phyloP scores from a whole-genome alignment of 1,284 basidiomycete species.

The Xerocomus nothofagi region DNA sequence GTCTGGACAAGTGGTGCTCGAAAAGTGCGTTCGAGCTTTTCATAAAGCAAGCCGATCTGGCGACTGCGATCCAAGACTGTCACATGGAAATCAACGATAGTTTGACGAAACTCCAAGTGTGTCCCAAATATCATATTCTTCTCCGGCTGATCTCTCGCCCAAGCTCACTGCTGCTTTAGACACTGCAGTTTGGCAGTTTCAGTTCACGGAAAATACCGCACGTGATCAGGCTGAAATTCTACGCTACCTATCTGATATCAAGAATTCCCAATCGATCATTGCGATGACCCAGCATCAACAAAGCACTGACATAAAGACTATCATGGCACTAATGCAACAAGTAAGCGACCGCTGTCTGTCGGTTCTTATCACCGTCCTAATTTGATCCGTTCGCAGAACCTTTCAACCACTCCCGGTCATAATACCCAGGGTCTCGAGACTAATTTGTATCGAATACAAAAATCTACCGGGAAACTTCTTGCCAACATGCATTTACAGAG shows the following conservation, averaged over 20 bases:
- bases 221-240: conserved; percentile 46
- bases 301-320: conserved; percentile 34
- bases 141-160: conserved; percentile 13
- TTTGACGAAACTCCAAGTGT: conserved; percentile 44
- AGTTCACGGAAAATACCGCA: conserved; percentile 38
- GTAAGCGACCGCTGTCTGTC: conserved; percentile 26
- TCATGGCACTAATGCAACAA: conserved; percentile 49
- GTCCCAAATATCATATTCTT: conserved; percentile 1
- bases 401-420: conserved; percentile 32
- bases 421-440: conserved; percentile 44
- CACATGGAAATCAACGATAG: conserved; percentile 44
- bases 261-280: conserved; percentile 40
- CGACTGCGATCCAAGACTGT: conserved; percentile 42
- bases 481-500: conserved; percentile 48
- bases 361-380: not conserved
- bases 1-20: conserved; percentile 43
- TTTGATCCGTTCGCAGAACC: conserved; percentile 22
- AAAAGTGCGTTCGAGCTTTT: conserved; percentile 41
- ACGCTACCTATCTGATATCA: conserved; percentile 43
- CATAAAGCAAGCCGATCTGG: conserved; percentile 44
- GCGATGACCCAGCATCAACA: conserved; percentile 34
- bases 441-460: conserved; percentile 51
- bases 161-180: conserved; percentile 48
- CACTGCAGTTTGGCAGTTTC: conserved; percentile 47
- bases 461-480: conserved; percentile 43